Evolutionary conservation across 2,329 filamentous ascomycete species (phyloP), one percentile per base, ranked within the genome.

Genomic region (Fusarium transvaalense): DNA sequence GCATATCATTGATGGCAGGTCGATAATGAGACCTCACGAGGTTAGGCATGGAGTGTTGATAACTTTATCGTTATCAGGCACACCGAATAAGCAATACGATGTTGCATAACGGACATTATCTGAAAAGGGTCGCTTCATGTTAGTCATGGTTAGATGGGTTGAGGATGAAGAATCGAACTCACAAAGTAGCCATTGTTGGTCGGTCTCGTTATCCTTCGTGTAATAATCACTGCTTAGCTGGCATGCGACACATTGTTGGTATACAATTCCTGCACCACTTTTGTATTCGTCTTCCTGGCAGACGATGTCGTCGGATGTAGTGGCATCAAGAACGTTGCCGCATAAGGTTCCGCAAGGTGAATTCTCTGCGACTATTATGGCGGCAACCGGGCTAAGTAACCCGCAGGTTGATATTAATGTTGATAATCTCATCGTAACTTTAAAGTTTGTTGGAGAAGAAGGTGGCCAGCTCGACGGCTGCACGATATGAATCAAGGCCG

Each of bases 81-180:
- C 75, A 3, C 84, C 84, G 61, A 82, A 90, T 1, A 90, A 69
- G 71, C 88, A 91, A 69, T 83, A 83, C 3, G 84, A 84, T 3
- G 84, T 67, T 8, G 86, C 81, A 71, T 83, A 89, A 72, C 88
- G 82, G 53, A 89, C 67, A 67, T 90, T 90, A 66, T 89, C 87
- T 89, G 38, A 6, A 42, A 10, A n/a, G 4, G 21, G 9, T 29
- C 52, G 17, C 10, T 34, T 31, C 55, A 27, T 8, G 66, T 74
- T 29, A 71, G 76, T 60, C 51, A 43, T 35, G 39, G 7, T n/a
- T 19, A 15, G 38, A 15, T 23, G 10, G 5, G 23, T 6, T 13
- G 31, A 21, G 12, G 34, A 14, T 8, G 10, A n/a, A 21, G 37
- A 12, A 21, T n/a, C 15, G 15, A 17, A 80, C 86, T 71, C 77